These are phyloP conservation scores for Leccinum ponderosum DNA, from an alignment of 1,284 basidiomycete species.

Conservation along the genomic window DNA sequence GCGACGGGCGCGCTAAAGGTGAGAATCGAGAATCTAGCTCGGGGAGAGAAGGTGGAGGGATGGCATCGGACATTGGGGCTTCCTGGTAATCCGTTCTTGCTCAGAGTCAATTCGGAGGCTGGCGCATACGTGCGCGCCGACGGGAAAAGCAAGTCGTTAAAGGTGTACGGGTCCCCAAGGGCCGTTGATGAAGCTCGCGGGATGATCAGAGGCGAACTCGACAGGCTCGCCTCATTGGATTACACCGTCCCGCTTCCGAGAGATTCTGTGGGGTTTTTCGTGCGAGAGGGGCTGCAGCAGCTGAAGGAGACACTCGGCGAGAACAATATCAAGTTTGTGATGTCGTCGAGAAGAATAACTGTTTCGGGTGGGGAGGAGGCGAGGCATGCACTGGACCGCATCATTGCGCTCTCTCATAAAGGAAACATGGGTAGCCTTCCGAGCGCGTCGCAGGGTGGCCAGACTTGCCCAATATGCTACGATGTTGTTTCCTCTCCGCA, in stretches of 20 bases:
- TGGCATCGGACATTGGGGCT: conserved; percentile 48
- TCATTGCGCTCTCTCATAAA: conserved; percentile 43
- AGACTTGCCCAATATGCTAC: conserved; percentile 53
- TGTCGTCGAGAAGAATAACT: conserved; percentile 38
- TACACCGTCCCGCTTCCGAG: conserved; percentile 38
- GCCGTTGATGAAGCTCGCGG: conserved; percentile 39
- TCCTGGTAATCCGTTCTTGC: conserved; percentile 36
- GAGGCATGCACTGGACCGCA: conserved; percentile 40
- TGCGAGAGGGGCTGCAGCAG: conserved; percentile 45
- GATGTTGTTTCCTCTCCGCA: conserved; percentile 45
- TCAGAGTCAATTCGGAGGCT: conserved; percentile 35
- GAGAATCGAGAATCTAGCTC: conserved; percentile 52
- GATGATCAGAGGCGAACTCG: conserved; percentile 44
- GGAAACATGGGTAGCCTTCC: conserved; percentile 8
- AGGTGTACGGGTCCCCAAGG: conserved; percentile 41
- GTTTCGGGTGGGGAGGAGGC: conserved; percentile 53
- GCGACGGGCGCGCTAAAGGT: conserved; percentile 57
- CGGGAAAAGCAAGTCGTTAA: conserved; percentile 41
- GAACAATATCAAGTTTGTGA: conserved; percentile 45
- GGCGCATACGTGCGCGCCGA: conserved; percentile 45
- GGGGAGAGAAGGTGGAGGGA: conserved; percentile 47
- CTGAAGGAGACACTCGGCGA: conserved; percentile 52
- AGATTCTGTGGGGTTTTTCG: conserved; percentile 46
- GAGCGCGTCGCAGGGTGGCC: conserved; percentile 18
- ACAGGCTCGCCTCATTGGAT: conserved; percentile 42